Conservation (phyloP, 2,329 filamentous ascomycete genomes). For the Pseudopyrenochaeta lycopersici region DNA sequence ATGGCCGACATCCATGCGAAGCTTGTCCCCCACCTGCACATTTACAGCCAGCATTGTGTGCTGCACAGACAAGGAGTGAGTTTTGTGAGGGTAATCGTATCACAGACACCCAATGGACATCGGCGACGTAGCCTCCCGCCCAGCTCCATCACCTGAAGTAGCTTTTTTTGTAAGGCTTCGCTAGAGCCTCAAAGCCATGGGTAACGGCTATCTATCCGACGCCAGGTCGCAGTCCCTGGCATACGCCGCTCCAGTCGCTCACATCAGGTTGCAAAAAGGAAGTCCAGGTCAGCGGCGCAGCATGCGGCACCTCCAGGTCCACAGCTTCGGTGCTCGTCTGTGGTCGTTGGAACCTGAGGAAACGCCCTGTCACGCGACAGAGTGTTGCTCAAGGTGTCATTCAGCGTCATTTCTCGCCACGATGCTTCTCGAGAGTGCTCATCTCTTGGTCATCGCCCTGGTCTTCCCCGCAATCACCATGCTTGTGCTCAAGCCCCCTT, state of each 20-base stretch:
- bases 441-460: slow-evolving; percentile 26
- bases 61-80: slow-evolving; percentile 23
- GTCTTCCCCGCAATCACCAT: slow-evolving; percentile 51
- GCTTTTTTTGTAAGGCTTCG: slow-evolving; percentile 10
- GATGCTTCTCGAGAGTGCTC: slow-evolving; percentile 16
- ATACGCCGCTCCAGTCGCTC: slow-evolving; percentile 18
- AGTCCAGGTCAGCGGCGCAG: slow-evolving; percentile 16
- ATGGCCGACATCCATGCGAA: slow-evolving; percentile 18
- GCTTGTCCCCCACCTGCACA: slow-evolving; percentile 27
- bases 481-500: slow-evolving; percentile 43
- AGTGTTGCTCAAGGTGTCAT: slow-evolving; percentile 27
- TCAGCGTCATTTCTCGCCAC: slow-evolving; percentile 35
- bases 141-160: slow-evolving; percentile 8
- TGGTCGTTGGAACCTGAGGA: slow-evolving; percentile 12
- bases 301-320: slow-evolving; percentile 19
- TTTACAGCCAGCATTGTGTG: slow-evolving; percentile 22
- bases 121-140: slow-evolving; percentile 3
- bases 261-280: slow-evolving; percentile 20
- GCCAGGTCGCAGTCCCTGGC: slow-evolving; percentile 17
- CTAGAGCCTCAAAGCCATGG: slow-evolving; percentile 36
- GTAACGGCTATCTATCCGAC: slow-evolving; percentile 16
- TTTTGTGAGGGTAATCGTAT: slow-evolving; percentile 46
- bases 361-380: slow-evolving; percentile 36
- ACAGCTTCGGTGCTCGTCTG: slow-evolving; percentile 25
- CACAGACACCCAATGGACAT: slow-evolving; percentile 27